Percentiles rank a stretch among this genome's conserved stretches.
phyloP scores from a whole-genome alignment of 176 grass and related monocot species.

The Triticum timopheevii region DNA sequence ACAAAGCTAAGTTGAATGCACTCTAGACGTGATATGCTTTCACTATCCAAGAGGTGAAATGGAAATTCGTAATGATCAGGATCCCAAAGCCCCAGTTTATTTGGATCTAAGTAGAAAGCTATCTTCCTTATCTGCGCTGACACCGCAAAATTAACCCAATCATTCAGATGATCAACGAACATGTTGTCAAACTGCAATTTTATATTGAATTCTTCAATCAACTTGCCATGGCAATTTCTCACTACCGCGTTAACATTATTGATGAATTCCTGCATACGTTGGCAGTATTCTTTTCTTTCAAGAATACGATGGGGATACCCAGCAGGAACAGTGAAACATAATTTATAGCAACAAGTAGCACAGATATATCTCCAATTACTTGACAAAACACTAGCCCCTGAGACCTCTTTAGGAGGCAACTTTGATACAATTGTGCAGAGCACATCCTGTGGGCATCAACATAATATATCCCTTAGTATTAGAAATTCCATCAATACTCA shows the following conservation, averaged over 20 bases:
- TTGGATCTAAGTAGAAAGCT: neutral
- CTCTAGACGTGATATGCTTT: neutral
- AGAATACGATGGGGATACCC: neutral
- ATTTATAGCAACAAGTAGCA: neutral
- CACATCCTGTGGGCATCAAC: neutral
- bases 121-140: neutral
- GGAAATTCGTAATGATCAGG: neutral
- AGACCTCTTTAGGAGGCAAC: neutral
- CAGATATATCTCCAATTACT: neutral
- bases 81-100: too few relatives aligned
- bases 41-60: neutral
- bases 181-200: neutral
- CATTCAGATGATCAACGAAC: neutral
- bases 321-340: neutral
- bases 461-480: neutral
- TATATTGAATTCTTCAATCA: neutral
- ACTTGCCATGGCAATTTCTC: neutral
- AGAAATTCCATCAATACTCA: neutral
- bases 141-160: conserved; percentile 2
- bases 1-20: neutral
- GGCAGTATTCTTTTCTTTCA: neutral
- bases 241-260: neutral
- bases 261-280: neutral
- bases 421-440: neutral
- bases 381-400: conserved; percentile 1